These are phyloP conservation scores for Torrubiellomyces zombiae DNA, from an alignment of 2,329 filamentous ascomycete species.

Conservation along the genomic window DNA sequence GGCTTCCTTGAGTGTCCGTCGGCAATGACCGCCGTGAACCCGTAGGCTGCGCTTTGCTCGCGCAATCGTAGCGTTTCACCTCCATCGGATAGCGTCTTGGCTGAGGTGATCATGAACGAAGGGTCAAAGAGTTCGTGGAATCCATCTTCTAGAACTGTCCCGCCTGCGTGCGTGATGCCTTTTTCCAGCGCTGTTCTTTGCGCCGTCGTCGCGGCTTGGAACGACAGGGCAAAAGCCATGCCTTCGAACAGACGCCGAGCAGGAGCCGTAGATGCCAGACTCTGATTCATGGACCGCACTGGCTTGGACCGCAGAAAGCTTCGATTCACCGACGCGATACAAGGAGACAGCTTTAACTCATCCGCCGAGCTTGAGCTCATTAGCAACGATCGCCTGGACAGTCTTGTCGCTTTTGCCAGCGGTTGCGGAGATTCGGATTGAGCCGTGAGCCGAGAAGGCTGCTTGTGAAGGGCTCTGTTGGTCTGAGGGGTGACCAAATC, in stretches of 20 bases:
- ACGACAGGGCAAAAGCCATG: constrained; percentile 81
- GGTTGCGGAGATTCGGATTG: constrained; percentile 14
- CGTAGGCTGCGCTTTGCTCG: constrained; percentile 32
- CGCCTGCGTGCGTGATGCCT: constrained; percentile 55
- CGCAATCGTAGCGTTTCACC: constrained; percentile 33
- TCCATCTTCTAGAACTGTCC: constrained; percentile 51
- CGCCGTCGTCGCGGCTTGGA: constrained; percentile 28
- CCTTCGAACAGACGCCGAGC: constrained; percentile 43
- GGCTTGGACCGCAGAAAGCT: constrained; percentile 15
- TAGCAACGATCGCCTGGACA: constrained; percentile 10
- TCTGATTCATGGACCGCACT: constrained; percentile 12
- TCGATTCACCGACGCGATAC: constrained; percentile 19
- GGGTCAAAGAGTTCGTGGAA: constrained; percentile 67
- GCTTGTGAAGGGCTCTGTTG: constrained; percentile 7
- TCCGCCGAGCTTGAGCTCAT: constrained; percentile 29
- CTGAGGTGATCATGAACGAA: constrained; percentile 16
- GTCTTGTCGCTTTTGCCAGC: constrained; percentile 7
- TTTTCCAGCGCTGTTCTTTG: constrained; percentile 33
- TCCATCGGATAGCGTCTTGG: constrained; percentile 14
- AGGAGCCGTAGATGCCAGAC: constrained; percentile 10
- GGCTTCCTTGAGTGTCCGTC: constrained; percentile 72
- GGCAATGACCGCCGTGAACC: constrained; percentile 75
- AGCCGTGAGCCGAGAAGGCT: constrained; percentile 5
- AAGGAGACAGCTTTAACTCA: constrained; percentile 26
- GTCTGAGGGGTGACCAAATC: constrained; percentile 10